Conservation (phyloP, 306 rosid genomes). For the Fragaria vesca region DNA sequence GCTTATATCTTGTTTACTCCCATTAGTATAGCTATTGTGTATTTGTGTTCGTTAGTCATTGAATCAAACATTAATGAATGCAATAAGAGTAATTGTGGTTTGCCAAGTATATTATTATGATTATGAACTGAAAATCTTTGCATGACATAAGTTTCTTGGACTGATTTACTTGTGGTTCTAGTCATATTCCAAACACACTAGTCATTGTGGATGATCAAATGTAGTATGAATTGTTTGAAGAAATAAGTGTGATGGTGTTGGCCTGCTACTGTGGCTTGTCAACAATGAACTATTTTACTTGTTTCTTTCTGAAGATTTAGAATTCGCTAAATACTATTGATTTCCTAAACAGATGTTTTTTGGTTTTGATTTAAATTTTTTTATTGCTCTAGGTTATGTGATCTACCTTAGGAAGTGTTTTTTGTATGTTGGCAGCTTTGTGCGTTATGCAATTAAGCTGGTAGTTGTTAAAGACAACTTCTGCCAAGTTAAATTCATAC, state of each 20-base stretch:
- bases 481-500: neutral
- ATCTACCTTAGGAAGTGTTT: neutral
- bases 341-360: neutral
- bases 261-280: neutral
- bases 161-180: neutral
- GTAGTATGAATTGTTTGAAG: neutral
- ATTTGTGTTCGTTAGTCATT: neutral
- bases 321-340: neutral
- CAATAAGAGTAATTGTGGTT: neutral
- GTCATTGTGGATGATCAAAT: neutral
- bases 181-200: no score
- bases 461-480: neutral
- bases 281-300: neutral
- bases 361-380: neutral
- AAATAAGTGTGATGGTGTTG: neutral
- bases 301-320: neutral
- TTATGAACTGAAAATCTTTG: neutral
- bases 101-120: neutral
- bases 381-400: neutral
- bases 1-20: neutral
- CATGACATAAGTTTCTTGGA: neutral
- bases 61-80: neutral
- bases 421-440: neutral
- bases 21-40: neutral
- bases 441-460: neutral